Evolutionary conservation across 164 flowering plant genomes (phyloP).

Genomic region (Platanus orientalis): DNA sequence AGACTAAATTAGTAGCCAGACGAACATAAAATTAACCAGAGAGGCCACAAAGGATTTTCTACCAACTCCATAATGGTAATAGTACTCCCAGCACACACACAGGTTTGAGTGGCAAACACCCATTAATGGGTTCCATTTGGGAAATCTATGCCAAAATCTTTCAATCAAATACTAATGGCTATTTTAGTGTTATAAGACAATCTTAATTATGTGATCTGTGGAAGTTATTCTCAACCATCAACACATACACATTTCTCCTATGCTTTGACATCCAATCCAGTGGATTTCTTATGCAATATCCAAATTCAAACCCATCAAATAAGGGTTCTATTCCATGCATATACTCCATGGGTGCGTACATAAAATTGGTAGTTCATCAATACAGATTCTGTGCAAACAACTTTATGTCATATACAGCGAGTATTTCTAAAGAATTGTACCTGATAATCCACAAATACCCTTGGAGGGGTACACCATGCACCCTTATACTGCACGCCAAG

Average conservation of each 20-base stretch:
- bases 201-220: too few relatives aligned
- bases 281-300: neutral
- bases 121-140: too few relatives aligned
- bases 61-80: too few relatives aligned
- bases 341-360: neutral
- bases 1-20: neutral
- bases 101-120: too few relatives aligned
- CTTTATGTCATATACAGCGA: neutral
- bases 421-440: conserved; percentile 26
- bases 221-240: neutral
- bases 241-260: neutral
- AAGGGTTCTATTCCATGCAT: neutral
- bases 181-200: too few relatives aligned
- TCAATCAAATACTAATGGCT: too few relatives aligned
- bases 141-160: too few relatives aligned
- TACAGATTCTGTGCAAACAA: neutral
- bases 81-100: too few relatives aligned
- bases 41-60: too few relatives aligned
- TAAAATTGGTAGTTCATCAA: neutral
- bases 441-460: conserved; percentile 95
- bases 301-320: neutral
- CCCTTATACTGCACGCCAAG: conserved; percentile 84
- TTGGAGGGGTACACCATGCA: conserved; percentile 96
- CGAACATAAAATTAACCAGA: neutral
- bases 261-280: neutral